Base-by-base conservation (phyloP, 2,329 filamentous ascomycete species). In the Arthrobotrys entomopaga region DNA sequence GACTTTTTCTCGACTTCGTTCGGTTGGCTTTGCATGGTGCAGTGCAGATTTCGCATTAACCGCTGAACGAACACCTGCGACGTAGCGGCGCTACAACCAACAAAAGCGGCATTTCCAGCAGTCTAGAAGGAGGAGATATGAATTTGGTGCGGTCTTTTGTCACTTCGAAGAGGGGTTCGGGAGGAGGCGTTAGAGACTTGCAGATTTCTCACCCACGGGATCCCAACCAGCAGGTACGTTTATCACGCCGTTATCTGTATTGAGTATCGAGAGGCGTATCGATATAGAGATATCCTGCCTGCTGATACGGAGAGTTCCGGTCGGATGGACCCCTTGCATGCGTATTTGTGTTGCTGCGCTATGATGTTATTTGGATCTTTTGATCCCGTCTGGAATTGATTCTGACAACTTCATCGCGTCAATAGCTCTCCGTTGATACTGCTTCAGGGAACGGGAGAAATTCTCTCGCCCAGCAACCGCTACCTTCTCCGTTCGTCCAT, bases 71-170 rank as follows among this genome's bases (percentile, higher is more conserved):
- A 49, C 56, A 61, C 40, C 50, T 61, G 65, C 65, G 56, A 69
- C 34, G 38, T 11, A 46, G 43, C 19, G 64, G 38, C 46, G 34
- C 67, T 19, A 46, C 42, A 13, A 38, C 15, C 53, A 42, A 50
- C 24, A 49, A 26, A 15, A 16, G 24, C 50, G 22, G 48, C 40
- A n/a, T 46, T 13, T 29, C 61, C 56, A 49, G 67, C 40, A 54
- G 42, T 34, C 50, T 22, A 56, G 43, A 66, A 56, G 48, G 61
- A 29, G 22, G 52, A 38, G 63, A 60, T 34, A 73, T 73, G 69
- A 73, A 73, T 66, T 56, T 73, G 57, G 69, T 73, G 24, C 69
- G 69, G 69, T 73, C 69, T 61, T 61, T 73, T 42, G 69, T 73
- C 38, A 73, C 49, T 34, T 73, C 69, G 24, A 73, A 73, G 69